A percentile compares a stretch with the other conserved stretches of the same genome.
Conservation (phyloP, 2,329 filamentous ascomycete species). For the Hortaea sp. region DNA sequence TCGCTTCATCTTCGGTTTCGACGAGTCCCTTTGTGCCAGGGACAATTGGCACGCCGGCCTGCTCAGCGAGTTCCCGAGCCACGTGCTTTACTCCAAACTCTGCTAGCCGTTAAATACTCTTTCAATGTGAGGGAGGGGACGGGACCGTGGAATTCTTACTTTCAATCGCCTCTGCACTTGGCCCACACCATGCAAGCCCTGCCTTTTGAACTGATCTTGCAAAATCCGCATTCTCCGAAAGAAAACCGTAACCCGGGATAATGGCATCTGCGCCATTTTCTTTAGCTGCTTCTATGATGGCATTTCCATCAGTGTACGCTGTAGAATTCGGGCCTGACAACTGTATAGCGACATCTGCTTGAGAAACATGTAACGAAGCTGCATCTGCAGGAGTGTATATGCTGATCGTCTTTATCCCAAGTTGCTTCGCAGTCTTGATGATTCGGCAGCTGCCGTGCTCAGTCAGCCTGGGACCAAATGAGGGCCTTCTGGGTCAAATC, state of each 20-base stretch:
- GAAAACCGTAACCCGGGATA: slow-evolving; percentile 58
- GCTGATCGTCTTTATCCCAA: slow-evolving; percentile 44
- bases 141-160: neutral
- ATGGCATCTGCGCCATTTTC: slow-evolving; percentile 44
- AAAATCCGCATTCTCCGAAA: slow-evolving; percentile 55
- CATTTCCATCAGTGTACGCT: slow-evolving; percentile 40
- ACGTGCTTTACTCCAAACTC: slow-evolving; percentile 51
- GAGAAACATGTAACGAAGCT: slow-evolving; percentile 43
- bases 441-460: slow-evolving; percentile 30
- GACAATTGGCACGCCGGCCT: slow-evolving; percentile 45
- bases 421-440: slow-evolving; percentile 39
- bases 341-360: slow-evolving; percentile 44
- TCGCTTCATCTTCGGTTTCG: slow-evolving; percentile 37
- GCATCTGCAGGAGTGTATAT: slow-evolving; percentile 50
- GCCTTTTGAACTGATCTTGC: slow-evolving; percentile 42
- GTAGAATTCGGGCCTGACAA: slow-evolving; percentile 39
- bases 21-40: slow-evolving; percentile 44
- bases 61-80: slow-evolving; percentile 43
- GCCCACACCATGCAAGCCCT: slow-evolving; percentile 52
- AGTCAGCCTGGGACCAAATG: neutral
- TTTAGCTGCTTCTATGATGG: slow-evolving; percentile 44
- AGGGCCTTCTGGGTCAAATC: neutral
- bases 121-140: too few species aligned
- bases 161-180: slow-evolving; percentile 43
- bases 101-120: neutral